Evolutionary conservation across 148 eudicot species (phyloP).

Genomic region (Rhododendron simsii): DNA sequence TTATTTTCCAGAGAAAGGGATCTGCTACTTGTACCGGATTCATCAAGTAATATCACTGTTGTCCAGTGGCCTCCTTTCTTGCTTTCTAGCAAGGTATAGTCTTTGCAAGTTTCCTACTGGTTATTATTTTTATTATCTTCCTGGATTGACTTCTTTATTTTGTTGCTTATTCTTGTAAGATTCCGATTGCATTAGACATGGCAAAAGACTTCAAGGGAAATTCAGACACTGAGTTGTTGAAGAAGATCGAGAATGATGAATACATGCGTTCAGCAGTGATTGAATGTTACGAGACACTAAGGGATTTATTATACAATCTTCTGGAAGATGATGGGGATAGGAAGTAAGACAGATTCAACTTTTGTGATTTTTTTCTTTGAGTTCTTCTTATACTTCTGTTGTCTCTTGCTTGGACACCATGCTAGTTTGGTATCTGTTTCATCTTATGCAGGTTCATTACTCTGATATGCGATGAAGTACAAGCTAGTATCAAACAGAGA

Average conservation of each 20-base stretch:
- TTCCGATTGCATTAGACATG: conserved; percentile 98
- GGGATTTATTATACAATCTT: conserved; percentile 49
- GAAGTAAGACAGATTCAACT: conserved; percentile 34
- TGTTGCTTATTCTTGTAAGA: conserved; percentile 34
- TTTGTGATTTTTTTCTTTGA: background rate
- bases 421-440: conserved; percentile 9
- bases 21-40: conserved; percentile 89
- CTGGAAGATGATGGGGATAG: conserved; percentile 53
- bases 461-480: conserved; percentile 56
- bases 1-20: conserved; percentile 71
- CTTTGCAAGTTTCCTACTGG: background rate
- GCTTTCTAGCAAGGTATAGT: conserved; percentile 90
- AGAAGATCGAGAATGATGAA: conserved; percentile 73
- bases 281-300: conserved; percentile 93
- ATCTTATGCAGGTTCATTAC: conserved; percentile 47
- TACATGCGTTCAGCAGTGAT: conserved; percentile 82
- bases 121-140: conserved; percentile 2
- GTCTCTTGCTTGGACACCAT: background rate
- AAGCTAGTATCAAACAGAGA: conserved; percentile 37
- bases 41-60: conserved; percentile 70
- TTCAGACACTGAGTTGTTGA: conserved; percentile 73
- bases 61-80: conserved; percentile 99
- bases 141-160: conserved; percentile 8
- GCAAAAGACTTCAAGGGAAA: conserved; percentile 89
- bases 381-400: background rate